Base-by-base conservation (phyloP, 805 yeast genomes). In the Metschnikowia peoriensis region DNA sequence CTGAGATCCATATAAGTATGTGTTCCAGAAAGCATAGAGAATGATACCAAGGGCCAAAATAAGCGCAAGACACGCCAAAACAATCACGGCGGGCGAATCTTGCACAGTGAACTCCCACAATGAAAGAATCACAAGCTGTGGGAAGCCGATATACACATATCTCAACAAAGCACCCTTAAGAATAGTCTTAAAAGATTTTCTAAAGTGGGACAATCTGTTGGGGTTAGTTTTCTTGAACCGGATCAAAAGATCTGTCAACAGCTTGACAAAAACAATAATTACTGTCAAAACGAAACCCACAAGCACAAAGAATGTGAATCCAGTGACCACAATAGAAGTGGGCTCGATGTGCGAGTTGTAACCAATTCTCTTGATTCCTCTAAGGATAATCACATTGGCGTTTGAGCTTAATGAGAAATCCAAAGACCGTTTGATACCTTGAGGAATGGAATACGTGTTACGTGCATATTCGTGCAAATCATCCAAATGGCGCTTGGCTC, bases 61-160 rank as follows among this genome's bases (percentile, higher is more conserved):
- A 40, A 92, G 72, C 67, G 89, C 84, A 46, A 92, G 70, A 38
- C 82, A 85, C 2, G 96, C 93, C 53, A 89, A 71, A 6, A 89
- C 91, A 52, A 92, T 82, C 32, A 92, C 90, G 0, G 97, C 97
- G 1, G 96, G 87, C 0, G 97, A 90, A 64, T 92, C 97, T 48
- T 79, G 72, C 62, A 78, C 79, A 7, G 86, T 82, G 68, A 90
- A 91, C 72, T 92, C 97, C 94, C 96, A 92, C 50, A 91, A 75
- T 10, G 96, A 84, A 52, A 92, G 77, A 48, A 91, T 81, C 15
- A 84, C 76, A 52, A 92, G 70, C 67, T 91, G 96, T 2, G 96
- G 84, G 68, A 89, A 90, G 0, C 96, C 97, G 65, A 92, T 89
- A 61, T 81, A 86, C 51, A 89, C 78, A 63, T 90, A 87, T 67